Conservation (phyloP, 139 green algal species). For the Chlamydomonas sphaeroides region DNA sequence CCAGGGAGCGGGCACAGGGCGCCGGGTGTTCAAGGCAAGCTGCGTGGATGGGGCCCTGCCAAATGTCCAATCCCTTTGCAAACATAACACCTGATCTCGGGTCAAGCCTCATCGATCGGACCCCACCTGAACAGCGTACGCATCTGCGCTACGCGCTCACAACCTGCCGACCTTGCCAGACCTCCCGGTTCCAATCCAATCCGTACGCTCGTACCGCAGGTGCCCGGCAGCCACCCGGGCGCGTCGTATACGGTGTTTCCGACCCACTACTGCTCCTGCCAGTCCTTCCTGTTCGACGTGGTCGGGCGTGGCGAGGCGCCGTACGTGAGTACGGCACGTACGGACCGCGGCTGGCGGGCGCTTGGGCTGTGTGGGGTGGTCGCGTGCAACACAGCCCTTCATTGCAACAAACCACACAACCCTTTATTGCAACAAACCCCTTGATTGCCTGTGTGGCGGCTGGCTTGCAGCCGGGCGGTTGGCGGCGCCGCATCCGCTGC, state of each 20-base stretch:
- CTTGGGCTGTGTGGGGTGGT: background rate
- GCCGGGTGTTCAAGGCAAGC: conserved; percentile 74
- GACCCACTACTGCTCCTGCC: conserved; percentile 84
- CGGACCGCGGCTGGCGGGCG: too few relatives aligned
- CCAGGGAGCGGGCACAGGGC: conserved; percentile 57
- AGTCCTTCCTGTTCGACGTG: conserved; percentile 86
- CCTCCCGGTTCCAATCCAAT: background rate
- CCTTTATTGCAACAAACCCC: too few relatives aligned
- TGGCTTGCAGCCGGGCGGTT: background rate
- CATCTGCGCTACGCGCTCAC: background rate
- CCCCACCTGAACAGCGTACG: too few relatives aligned
- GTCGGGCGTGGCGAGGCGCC: conserved; percentile 66
- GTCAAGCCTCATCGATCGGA: too few relatives aligned
- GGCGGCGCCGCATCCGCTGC: too few relatives aligned
- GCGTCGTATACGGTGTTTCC: conserved; percentile 82
- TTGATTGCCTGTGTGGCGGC: too few relatives aligned
- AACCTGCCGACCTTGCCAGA: background rate
- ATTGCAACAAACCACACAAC: too few relatives aligned
- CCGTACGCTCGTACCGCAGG: conserved; percentile 42
- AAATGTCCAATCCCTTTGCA: too few relatives aligned
- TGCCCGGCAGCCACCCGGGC: conserved; percentile 56
- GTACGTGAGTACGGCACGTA: conserved; percentile 24
- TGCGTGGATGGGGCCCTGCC: too few relatives aligned
- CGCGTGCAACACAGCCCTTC: too few relatives aligned
- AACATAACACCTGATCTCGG: too few relatives aligned